Conservation (phyloP, 1,284 basidiomycete species). For the Salmacisia buchloeana region DNA sequence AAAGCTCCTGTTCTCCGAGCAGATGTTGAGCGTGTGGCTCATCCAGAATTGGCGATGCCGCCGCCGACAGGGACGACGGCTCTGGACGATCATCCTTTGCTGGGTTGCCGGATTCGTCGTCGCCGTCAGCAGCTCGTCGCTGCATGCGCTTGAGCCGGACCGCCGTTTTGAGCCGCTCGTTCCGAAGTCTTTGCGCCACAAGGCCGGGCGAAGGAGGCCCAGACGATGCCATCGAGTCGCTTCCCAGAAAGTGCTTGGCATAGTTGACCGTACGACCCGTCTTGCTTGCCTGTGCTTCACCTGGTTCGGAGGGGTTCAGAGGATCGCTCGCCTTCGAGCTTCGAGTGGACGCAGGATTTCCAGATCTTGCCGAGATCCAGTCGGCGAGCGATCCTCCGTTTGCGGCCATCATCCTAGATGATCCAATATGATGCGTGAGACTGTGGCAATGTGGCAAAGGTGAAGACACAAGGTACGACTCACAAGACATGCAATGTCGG, state of each 20-base stretch:
- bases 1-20: conserved; percentile 41
- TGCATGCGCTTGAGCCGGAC: too few species aligned
- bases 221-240: too few species aligned
- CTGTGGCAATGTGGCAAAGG: neutral
- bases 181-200: too few species aligned
- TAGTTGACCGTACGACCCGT: neutral
- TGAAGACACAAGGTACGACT: neutral
- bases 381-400: conserved; percentile 47
- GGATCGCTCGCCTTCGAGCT: neutral
- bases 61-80: too few species aligned
- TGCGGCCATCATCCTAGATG: conserved; percentile 40
- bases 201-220: too few species aligned
- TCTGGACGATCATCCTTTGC: too few species aligned
- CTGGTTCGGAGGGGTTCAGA: neutral
- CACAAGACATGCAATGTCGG: conserved; percentile 41
- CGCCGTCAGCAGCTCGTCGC: neutral
- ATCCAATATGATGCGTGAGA: neutral
- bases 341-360: conserved; percentile 8
- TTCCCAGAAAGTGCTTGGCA: neutral
- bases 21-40: conserved; percentile 22
- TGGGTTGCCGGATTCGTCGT: too few species aligned
- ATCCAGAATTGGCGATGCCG: too few species aligned
- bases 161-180: too few species aligned
- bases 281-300: neutral
- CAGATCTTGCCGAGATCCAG: conserved; percentile 18